Evolutionary conservation across 1,139 yeast species (phyloP).

Genomic region (Suhomyces guaymorum): DNA sequence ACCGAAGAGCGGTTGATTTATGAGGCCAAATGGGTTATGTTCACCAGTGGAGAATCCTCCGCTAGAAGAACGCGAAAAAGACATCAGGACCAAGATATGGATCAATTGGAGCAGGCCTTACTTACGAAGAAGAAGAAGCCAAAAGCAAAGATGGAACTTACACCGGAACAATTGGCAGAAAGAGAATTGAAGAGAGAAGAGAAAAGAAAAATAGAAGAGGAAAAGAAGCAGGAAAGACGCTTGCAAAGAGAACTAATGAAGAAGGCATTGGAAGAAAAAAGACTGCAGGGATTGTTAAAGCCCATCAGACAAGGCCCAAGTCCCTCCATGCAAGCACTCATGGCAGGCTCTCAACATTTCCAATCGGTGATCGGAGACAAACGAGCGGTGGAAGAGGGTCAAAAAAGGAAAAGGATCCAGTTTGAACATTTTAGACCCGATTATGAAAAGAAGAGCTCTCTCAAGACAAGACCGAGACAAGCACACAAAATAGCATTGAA

Average conservation of each 20-base stretch:
- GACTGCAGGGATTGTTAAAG: conserved; percentile 1
- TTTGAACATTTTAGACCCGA: conserved; percentile 31
- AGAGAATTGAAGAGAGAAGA: conserved; percentile 2
- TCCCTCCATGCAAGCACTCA: conserved; percentile 3
- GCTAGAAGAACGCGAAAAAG: conserved; percentile 16
- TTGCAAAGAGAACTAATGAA: conserved; percentile 1
- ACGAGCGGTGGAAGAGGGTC: conserved; percentile 31
- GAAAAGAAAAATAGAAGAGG: conserved; percentile 8
- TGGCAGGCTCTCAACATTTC: conserved; percentile 31
- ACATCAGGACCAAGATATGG: conserved; percentile 7
- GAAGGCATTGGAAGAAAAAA: neutral
- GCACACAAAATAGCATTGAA: conserved; percentile 10
- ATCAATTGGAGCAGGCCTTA: conserved; percentile 5
- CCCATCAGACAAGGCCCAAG: conserved; percentile 5
- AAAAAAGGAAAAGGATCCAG: conserved; percentile 32
- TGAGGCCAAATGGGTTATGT: conserved; percentile 41
- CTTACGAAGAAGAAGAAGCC: conserved; percentile 1
- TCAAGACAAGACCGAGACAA: conserved; percentile 13
- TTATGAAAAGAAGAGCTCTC: conserved; percentile 1
- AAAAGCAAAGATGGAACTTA: conserved; percentile 4
- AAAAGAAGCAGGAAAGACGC: conserved; percentile 13
- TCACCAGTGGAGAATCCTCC: conserved; percentile 19
- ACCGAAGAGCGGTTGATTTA: conserved; percentile 35
- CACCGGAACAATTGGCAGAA: conserved; percentile 9
- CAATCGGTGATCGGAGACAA: conserved; percentile 43